These are phyloP conservation scores for Cyclaneusma minus DNA, from an alignment of 2,329 filamentous ascomycete species.

Conservation along the genomic window DNA sequence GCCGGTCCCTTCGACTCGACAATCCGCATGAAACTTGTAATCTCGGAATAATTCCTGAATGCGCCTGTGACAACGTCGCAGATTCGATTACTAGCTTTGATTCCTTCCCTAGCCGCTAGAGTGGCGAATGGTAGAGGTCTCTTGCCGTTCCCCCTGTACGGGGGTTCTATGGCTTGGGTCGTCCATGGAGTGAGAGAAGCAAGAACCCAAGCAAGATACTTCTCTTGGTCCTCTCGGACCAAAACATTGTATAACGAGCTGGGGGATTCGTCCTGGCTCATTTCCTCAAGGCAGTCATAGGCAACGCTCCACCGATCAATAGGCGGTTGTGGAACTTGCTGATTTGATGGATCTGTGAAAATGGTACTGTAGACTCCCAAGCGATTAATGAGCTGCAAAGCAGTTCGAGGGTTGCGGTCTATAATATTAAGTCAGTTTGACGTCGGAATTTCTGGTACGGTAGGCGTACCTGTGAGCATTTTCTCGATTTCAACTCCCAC, in stretches of 20 bases:
- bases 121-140: constrained; percentile 40
- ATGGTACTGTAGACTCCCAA: constrained; percentile 57
- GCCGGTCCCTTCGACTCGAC: constrained; percentile 29
- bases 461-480: constrained; percentile 55
- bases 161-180: constrained; percentile 27
- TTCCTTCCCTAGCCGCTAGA: constrained; percentile 57
- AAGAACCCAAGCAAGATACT: constrained; percentile 64
- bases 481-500: constrained; percentile 82
- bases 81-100: constrained; percentile 66
- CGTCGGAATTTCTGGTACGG: constrained; percentile 8
- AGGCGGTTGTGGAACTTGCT: constrained; percentile 36
- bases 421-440: constrained; percentile 7
- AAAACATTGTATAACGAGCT: constrained; percentile 37
- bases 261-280: constrained; percentile 28
- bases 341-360: constrained; percentile 51
- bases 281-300: constrained; percentile 45
- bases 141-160: constrained; percentile 26
- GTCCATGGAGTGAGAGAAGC: constrained; percentile 62
- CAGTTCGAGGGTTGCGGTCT: constrained; percentile 42
- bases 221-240: constrained; percentile 44
- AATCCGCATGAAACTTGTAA: constrained; percentile 44
- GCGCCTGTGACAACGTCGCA: constrained; percentile 51
- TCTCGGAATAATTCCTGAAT: constrained; percentile 43
- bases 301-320: constrained; percentile 42
- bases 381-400: constrained; percentile 49